phyloP scores from a whole-genome alignment of 2,329 filamentous ascomycete species.

The Xylogone sp. region DNA sequence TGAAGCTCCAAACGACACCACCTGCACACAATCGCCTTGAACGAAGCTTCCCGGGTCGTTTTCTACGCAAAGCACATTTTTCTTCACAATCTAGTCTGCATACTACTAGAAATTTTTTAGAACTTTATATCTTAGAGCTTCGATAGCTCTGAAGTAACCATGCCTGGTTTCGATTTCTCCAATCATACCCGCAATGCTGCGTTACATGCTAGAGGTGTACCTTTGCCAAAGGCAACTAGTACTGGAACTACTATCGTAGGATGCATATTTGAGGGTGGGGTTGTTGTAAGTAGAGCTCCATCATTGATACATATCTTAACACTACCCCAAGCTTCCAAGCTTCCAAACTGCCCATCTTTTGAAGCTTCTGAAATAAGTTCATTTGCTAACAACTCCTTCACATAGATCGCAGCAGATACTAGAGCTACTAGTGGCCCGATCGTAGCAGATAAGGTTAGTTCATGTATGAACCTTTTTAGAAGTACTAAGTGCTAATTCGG shows the following conservation, averaged over 20 bases:
- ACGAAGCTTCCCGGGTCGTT: constrained; percentile 3
- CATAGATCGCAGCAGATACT: constrained; percentile 92
- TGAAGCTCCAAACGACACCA: constrained; percentile 16
- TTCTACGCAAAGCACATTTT: neutral
- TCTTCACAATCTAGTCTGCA: neutral
- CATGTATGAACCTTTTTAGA: neutral
- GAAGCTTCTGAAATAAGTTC: neutral
- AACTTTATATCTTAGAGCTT: neutral
- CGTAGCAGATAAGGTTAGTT: constrained; percentile 85
- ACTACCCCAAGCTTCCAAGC: constrained; percentile 1
- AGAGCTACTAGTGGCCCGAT: constrained; percentile 96
- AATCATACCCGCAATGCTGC: constrained; percentile 99
- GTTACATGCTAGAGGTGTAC: constrained; percentile 88
- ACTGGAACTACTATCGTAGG: constrained; percentile 99
- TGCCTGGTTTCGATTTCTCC: constrained; percentile 98
- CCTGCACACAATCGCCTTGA: constrained; percentile 15
- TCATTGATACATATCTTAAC: constrained; percentile 3
- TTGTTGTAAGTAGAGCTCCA: constrained; percentile 65
- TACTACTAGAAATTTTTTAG: neutral
- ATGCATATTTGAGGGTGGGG: constrained; percentile 92
- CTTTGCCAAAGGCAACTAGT: constrained; percentile 94
- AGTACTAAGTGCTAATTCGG: constrained; percentile 8
- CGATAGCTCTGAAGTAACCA: constrained; percentile 42
- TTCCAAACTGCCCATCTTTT: neutral
- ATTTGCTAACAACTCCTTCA: constrained; percentile 15